A percentile compares a stretch with the other conserved stretches of the same genome.
Evolutionary conservation across 805 yeast genomes (phyloP).

Genomic region (Clavispora santaluciae): DNA sequence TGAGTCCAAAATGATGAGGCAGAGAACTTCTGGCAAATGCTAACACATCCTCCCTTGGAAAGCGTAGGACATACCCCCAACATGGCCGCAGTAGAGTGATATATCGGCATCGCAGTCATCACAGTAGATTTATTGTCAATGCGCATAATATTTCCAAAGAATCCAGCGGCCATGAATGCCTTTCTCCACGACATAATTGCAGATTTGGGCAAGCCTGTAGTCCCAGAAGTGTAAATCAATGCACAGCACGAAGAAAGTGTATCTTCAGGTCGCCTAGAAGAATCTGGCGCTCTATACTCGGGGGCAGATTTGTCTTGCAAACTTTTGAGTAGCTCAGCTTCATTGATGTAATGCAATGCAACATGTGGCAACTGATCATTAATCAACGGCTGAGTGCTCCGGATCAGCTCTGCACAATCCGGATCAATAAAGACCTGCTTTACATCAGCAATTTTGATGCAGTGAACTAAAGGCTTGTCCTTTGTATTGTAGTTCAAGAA

Average conservation of each 20-base stretch:
- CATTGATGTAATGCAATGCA: constrained; percentile 47
- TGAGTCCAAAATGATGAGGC: constrained; percentile 88
- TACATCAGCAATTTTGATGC: constrained; percentile 65
- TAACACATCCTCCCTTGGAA: constrained; percentile 65
- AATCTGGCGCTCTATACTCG: constrained; percentile 50
- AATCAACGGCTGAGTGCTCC: constrained; percentile 42
- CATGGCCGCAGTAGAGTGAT: constrained; percentile 91
- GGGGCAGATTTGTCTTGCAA: constrained; percentile 38
- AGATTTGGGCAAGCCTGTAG: constrained; percentile 92
- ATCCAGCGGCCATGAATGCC: constrained; percentile 60
- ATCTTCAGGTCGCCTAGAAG: constrained; percentile 53
- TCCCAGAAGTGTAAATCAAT: constrained; percentile 87
- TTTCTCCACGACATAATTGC: constrained; percentile 93
- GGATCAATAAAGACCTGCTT: constrained; percentile 70
- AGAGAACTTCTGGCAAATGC: constrained; percentile 77
- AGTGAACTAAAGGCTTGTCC: constrained; percentile 74
- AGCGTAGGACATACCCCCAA: constrained; percentile 72
- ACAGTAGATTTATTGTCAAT: constrained; percentile 52
- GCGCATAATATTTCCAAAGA: constrained; percentile 68
- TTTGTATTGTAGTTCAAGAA: constrained; percentile 76
- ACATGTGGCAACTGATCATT: constrained; percentile 32
- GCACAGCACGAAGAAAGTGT: constrained; percentile 60
- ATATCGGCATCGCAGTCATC: constrained; percentile 91
- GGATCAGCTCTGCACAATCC: constrained; percentile 51
- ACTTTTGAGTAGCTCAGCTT: constrained; percentile 42